Evolutionary conservation across 805 yeast species (phyloP), one percentile per base, ranked within the genome.

Genomic region (Wickerhamomyces chambardii): DNA sequence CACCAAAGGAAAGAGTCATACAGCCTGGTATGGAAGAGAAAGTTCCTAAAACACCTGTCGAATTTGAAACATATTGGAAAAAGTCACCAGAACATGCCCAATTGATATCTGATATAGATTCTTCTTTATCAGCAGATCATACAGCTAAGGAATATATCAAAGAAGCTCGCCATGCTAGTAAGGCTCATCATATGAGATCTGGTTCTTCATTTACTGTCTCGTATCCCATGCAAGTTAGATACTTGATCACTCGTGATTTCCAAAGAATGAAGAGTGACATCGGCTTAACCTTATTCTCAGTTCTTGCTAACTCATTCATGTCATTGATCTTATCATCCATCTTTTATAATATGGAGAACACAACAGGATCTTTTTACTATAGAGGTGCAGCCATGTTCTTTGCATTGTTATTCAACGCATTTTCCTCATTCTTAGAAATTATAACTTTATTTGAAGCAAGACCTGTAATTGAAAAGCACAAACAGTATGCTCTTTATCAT

Each of bases 301-400:
- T 73, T n/a, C 29, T 63, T 35, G 70, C 70, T 37, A 66, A 73
- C 39, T 49, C 61, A 16, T 46, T 58, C 14, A 71, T 74, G 73
- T 71, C 73, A 29, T 55, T 75, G 37, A 55, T 75, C 30, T 51
- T 69, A 29, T 63, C 77, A 30, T 73, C 80, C 3, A 63, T 75
- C 43, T 75, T 71, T 42, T 73, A 68, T 53, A 70, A 73, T 43
- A 46, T 70, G 42, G 46, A 46, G 45, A 40, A 39, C 32, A 51
- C 51, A 29, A 67, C 79, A 1, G 55, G 50, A 1, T 61, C 70
- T 4, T 65, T 75, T 39, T 73, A 66, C 46, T 64, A 57, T 47
- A 60, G 84, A 47, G 65, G 75, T 43, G 74, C 83, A 31, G 66
- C 75, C 32, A 59, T 79, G 62, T 80, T 79, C 55, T 75, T 76